Evolutionary conservation across 139 green algal species (phyloP).

Genomic region (Chlorella sorokiniana): DNA sequence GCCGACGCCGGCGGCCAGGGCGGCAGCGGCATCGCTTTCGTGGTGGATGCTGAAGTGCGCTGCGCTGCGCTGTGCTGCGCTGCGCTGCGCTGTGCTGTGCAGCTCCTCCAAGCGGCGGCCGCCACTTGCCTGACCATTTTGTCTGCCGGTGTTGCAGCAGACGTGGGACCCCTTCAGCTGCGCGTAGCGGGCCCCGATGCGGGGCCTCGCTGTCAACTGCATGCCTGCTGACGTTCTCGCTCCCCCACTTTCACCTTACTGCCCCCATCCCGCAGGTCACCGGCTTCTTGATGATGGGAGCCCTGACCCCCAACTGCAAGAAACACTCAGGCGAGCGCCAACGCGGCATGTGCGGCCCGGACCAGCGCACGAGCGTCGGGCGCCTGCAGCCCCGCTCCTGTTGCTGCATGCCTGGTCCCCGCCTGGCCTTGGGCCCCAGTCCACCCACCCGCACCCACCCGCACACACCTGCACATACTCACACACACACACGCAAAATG

Average conservation of each 20-base stretch:
- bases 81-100: neutral
- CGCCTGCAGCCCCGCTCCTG: neutral
- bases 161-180: no score
- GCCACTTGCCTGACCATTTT: no score
- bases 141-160: no score
- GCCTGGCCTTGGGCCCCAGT: no score
- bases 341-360: neutral
- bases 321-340: constrained; percentile 33
- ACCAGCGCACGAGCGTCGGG: no score
- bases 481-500: neutral
- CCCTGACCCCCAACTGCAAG: constrained; percentile 57
- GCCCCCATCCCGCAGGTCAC: constrained; percentile 47
- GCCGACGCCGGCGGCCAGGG: constrained; percentile 2
- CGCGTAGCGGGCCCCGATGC: no score
- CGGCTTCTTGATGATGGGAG: constrained; percentile 93
- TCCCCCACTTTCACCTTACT: neutral
- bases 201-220: neutral
- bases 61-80: neutral
- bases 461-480: neutral
- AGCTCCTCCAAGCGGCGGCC: neutral
- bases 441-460: neutral
- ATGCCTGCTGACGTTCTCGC: neutral
- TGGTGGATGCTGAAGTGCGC: constrained; percentile 86
- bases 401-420: neutral
- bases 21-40: constrained; percentile 68